A percentile compares a stretch with the other conserved stretches of the same genome.
These are phyloP conservation scores for Quaeritorhiza haematococci DNA, from an alignment of 371 early-diverging fungal genomes.

Conservation along the genomic window DNA sequence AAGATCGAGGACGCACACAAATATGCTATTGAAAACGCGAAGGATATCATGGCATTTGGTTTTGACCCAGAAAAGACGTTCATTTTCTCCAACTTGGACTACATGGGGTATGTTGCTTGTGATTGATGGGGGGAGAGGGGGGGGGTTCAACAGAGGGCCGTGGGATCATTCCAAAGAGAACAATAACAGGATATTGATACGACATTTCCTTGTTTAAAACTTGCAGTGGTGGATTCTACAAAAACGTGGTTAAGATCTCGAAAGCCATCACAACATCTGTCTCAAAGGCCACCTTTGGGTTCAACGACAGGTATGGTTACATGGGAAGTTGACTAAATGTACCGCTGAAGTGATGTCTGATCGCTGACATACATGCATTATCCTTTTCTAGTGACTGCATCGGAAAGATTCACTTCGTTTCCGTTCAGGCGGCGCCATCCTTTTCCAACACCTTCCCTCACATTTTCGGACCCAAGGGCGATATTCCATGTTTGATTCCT, in stretches of 20 bases:
- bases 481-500: conserved; percentile 96
- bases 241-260: conserved; percentile 84
- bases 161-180: too few species aligned
- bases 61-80: conserved; percentile 98
- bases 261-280: conserved; percentile 77
- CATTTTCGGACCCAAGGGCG: conserved; percentile 86
- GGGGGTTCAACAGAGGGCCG: too few species aligned
- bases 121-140: too few species aligned
- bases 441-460: conserved; percentile 93
- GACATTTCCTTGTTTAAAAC: too few species aligned
- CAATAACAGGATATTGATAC: too few species aligned
- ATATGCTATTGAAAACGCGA: conserved; percentile 84
- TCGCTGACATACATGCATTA: neutral
- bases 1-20: conserved; percentile 81
- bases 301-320: conserved; percentile 60
- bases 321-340: neutral
- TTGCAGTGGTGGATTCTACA: conserved; percentile 87
- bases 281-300: conserved; percentile 90
- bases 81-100: conserved; percentile 95
- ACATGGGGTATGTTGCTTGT: conserved; percentile 66
- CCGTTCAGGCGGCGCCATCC: conserved; percentile 91
- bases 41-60: conserved; percentile 97
- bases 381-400: conserved; percentile 60
- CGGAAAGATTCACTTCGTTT: conserved; percentile 88
- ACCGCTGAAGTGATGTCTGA: neutral